phyloP scores from a whole-genome alignment of 164 flowering plant species.

The Santalum album region DNA sequence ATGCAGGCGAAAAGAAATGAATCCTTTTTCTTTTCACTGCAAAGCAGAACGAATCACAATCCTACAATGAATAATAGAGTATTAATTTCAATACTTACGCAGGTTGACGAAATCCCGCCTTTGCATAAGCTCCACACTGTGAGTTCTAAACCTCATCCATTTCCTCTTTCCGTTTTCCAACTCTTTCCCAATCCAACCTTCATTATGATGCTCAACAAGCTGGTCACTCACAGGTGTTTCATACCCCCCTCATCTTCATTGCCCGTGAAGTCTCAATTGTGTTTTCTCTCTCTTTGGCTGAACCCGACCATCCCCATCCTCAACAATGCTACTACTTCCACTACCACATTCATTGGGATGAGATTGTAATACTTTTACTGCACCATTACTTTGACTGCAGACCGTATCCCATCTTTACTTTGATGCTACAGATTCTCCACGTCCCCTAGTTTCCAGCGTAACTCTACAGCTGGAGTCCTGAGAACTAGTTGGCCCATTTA shows the following conservation, averaged over 20 bases:
- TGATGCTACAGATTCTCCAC: neutral
- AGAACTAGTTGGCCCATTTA: conserved; percentile 10
- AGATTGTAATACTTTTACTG: conserved; percentile 14
- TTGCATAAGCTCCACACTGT: too few species aligned
- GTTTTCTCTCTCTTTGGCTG: conserved; percentile 8
- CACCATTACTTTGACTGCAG: neutral
- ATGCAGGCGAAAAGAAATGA: too few species aligned
- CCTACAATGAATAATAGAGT: neutral
- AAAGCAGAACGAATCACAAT: too few species aligned
- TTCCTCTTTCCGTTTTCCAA: conserved; percentile 38
- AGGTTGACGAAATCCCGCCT: conserved; percentile 1
- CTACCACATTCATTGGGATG: conserved; percentile 31
- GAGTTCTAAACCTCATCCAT: conserved; percentile 8
- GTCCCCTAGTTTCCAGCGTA: conserved; percentile 3
- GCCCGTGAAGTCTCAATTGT: conserved; percentile 17
- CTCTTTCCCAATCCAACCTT: conserved; percentile 43
- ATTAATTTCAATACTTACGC: neutral
- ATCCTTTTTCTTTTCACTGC: too few species aligned
- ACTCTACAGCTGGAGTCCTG: conserved; percentile 5
- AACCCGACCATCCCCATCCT: conserved; percentile 25
- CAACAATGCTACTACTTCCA: conserved; percentile 26
- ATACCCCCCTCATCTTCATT: conserved; percentile 24
- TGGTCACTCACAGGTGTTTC: conserved; percentile 11
- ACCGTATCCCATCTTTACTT: conserved; percentile 9
- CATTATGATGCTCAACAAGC: conserved; percentile 17